Evolutionary conservation across 2,329 filamentous ascomycete genomes (phyloP).

Genomic region (Aspergillus sp.): DNA sequence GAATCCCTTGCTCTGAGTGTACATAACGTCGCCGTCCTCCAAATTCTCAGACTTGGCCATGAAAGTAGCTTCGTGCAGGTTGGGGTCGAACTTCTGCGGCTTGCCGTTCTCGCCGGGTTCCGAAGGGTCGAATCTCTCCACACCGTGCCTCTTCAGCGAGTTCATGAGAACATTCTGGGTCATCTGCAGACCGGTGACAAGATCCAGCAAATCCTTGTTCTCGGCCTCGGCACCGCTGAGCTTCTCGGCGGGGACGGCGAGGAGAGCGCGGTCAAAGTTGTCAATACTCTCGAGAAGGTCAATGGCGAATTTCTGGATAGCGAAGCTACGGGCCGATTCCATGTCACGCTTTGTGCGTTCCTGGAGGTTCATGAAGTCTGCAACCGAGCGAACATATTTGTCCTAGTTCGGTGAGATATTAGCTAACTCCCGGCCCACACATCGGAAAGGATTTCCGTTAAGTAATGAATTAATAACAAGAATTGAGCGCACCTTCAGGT

Average conservation of each 20-base stretch:
- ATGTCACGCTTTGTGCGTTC: conserved; percentile 88
- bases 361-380: conserved; percentile 97
- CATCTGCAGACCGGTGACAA: conserved; percentile 91
- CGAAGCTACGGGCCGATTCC: conserved; percentile 80
- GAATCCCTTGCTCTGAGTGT: conserved; percentile 93
- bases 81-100: conserved; percentile 87
- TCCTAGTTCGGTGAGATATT: conserved; percentile 52
- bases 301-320: conserved; percentile 87
- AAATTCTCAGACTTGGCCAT: conserved; percentile 81
- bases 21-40: conserved; percentile 84
- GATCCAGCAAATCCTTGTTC: conserved; percentile 66
- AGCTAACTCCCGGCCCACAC: background rate
- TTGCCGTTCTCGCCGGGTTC: conserved; percentile 40
- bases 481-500: conserved; percentile 66
- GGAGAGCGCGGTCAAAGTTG: conserved; percentile 90
- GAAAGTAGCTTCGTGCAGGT: conserved; percentile 93
- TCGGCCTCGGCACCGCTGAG: conserved; percentile 51
- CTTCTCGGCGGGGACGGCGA: conserved; percentile 69
- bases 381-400: conserved; percentile 86
- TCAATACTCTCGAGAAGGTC: conserved; percentile 93
- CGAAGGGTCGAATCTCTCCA: conserved; percentile 77
- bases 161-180: conserved; percentile 81
- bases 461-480: background rate
- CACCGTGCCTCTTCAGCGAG: conserved; percentile 87
- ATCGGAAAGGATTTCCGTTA: background rate